A percentile compares a stretch with the other conserved stretches of the same genome.
phyloP scores from a whole-genome alignment of 2,329 filamentous ascomycete species.

The Ascochyta fabae region DNA sequence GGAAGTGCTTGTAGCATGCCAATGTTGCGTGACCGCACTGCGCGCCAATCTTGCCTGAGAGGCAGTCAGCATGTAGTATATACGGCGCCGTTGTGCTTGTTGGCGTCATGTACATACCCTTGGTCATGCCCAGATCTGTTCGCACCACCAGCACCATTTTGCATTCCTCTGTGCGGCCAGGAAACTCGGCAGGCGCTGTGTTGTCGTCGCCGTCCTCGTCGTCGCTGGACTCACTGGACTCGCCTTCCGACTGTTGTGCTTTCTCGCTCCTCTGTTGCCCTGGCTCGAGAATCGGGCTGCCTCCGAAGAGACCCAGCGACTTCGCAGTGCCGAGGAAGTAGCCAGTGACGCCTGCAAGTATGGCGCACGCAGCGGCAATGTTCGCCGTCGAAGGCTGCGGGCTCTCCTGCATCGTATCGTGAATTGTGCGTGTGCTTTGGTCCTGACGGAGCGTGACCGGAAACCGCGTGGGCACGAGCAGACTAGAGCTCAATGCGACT shows the following conservation, averaged over 20 bases:
- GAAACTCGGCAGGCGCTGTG: conserved; percentile 53
- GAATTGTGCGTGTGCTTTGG: neutral
- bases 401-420: conserved; percentile 42
- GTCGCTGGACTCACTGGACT: conserved; percentile 29
- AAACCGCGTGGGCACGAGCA: neutral
- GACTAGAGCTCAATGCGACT: neutral
- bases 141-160: conserved; percentile 92
- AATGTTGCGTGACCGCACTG: conserved; percentile 96
- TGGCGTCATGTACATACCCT: conserved; percentile 66
- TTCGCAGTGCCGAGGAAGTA: conserved; percentile 73
- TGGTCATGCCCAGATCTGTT: conserved; percentile 96
- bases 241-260: conserved; percentile 36
- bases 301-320: conserved; percentile 73
- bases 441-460: neutral
- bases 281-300: conserved; percentile 53
- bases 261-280: conserved; percentile 19
- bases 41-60: conserved; percentile 89
- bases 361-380: conserved; percentile 73
- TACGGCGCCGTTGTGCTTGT: neutral
- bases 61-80: neutral
- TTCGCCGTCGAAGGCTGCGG: conserved; percentile 61
- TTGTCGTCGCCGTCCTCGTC: conserved; percentile 37
- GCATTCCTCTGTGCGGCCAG: conserved; percentile 74
- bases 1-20: conserved; percentile 90
- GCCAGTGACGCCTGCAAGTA: conserved; percentile 76